A percentile compares a stretch with the other conserved stretches of the same genome.
Conservation (phyloP, 345 rosid species). For the Carallia pectinifolia region DNA sequence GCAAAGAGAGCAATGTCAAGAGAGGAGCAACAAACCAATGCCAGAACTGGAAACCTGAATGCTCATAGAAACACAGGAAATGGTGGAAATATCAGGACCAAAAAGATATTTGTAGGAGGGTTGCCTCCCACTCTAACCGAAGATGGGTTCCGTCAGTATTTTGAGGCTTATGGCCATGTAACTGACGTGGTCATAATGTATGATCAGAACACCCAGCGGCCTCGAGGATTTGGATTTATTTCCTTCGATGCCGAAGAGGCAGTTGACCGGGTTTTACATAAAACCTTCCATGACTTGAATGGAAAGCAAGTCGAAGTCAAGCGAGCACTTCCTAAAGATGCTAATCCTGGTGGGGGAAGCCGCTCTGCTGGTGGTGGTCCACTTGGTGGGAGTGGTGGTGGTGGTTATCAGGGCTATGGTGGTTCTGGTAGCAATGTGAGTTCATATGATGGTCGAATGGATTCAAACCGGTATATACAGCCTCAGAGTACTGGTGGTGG, state of each 20-base stretch:
- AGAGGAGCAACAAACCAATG: slow-evolving; percentile 81
- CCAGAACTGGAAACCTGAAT: slow-evolving; percentile 54
- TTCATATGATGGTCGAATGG: slow-evolving; percentile 79
- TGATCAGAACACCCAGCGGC: slow-evolving; percentile 90
- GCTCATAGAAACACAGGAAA: slow-evolving; percentile 58
- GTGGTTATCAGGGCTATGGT: slow-evolving; percentile 61
- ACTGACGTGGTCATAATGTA: slow-evolving; percentile 95
- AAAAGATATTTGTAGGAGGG: slow-evolving; percentile 97
- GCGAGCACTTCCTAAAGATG: slow-evolving; percentile 94
- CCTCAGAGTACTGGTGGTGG: slow-evolving; percentile 64
- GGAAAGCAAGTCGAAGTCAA: slow-evolving; percentile 98
- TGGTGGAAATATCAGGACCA: slow-evolving; percentile 69
- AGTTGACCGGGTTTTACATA: slow-evolving; percentile 86
- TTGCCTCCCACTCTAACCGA: slow-evolving; percentile 81
- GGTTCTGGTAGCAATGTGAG: slow-evolving; percentile 59
- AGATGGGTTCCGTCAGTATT: slow-evolving; percentile 80
- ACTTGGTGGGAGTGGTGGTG: slow-evolving; percentile 28
- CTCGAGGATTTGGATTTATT: slow-evolving; percentile 96
- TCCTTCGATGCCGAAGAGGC: slow-evolving; percentile 91
- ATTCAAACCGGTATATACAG: slow-evolving; percentile 76
- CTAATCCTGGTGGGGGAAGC: slow-evolving; percentile 71
- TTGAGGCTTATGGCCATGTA: slow-evolving; percentile 82
- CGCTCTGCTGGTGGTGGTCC: slow-evolving; percentile 54
- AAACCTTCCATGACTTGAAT: slow-evolving; percentile 79
- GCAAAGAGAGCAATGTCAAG: slow-evolving; percentile 90